Base-by-base conservation (phyloP, 2,329 filamentous ascomycete species). In the Mariannaea elegans region DNA sequence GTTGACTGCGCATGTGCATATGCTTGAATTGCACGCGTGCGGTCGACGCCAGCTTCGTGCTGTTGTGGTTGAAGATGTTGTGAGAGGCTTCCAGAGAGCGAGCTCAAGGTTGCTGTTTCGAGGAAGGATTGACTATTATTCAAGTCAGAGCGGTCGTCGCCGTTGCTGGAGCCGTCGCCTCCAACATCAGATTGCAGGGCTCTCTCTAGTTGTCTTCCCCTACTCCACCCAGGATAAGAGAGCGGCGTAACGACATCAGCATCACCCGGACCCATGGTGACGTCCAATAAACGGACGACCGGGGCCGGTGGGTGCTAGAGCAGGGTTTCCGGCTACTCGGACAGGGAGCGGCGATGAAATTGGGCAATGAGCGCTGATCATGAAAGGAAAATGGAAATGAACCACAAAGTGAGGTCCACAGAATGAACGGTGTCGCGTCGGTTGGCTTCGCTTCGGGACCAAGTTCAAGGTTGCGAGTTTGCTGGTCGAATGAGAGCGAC, bases 91-190 rank as follows among this genome's bases (percentile, higher is more conserved):
- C 56, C 65, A 29, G 69, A 62, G 44, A 54, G 44, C 13, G 69
- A 71, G 48, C 52, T 66, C 53, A 69, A 60, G n/a, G 69, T 71
- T 45, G 71, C 69, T 24, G 63, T 70, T 62, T 71, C 69, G 36
- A 71, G 53, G 63, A 71, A 71, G 57, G 64, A 70, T 56, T 65
- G 63, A 65, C 70, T 68, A 65, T 66, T 62, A 56, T n/a, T n/a
- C n/a, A 57, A 41, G 31, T 58, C 53, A 39, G 47, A 56, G 39
- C 38, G 61, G 21, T 64, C 61, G 47, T 68, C 62, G 61, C 41
- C 63, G 34, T 24, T 44, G 50, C 50, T 52, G 36, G 60, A 62
- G 50, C 49, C 58, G 63, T 66, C 50, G 23, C 34, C 48, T 36
- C 64, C 61, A 45, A 59, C 53, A 57, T 59, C 67, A 41, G 48